Evolutionary conservation across 2,329 filamentous ascomycete species (phyloP).

Genomic region (Tolypocladium paradoxum): DNA sequence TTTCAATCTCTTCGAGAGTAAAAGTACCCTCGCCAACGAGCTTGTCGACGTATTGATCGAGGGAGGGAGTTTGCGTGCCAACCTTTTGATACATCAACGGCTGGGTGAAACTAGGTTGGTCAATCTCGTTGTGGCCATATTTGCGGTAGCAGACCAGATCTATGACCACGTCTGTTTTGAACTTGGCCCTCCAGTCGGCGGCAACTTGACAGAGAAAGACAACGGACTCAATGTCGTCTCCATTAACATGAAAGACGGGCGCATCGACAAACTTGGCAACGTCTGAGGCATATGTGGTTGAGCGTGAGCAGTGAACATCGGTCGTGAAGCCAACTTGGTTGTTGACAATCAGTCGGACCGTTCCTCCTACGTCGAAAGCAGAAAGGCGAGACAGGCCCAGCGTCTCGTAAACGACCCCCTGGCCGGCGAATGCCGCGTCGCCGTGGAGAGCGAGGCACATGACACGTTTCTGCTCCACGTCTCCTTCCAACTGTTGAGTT

Average conservation of each 20-base stretch:
- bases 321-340: conserved; percentile 99
- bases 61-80: conserved; percentile 67
- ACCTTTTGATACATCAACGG: conserved; percentile 99
- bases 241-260: conserved; percentile 98
- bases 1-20: conserved; percentile 92
- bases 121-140: conserved; percentile 98
- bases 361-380: conserved; percentile 93
- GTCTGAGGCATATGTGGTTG: conserved; percentile 96
- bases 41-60: conserved; percentile 87
- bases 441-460: conserved; percentile 96
- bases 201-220: conserved; percentile 97
- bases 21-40: conserved; percentile 87
- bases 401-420: conserved; percentile 97
- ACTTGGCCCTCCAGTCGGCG: conserved; percentile 95
- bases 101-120: conserved; percentile 99
- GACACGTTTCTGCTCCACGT: conserved; percentile 81
- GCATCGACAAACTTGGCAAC: conserved; percentile 98
- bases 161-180: conserved; percentile 96
- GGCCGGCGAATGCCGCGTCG: conserved; percentile 91
- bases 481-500: conserved; percentile 97
- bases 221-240: conserved; percentile 93
- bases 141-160: conserved; percentile 99
- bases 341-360: conserved; percentile 94
- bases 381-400: conserved; percentile 95
- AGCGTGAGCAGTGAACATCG: conserved; percentile 92